Evolutionary conservation across 495 filamentous ascomycete species (phyloP), one percentile per base, ranked within the genome.

Genomic region (Penicillium samsonianum): DNA sequence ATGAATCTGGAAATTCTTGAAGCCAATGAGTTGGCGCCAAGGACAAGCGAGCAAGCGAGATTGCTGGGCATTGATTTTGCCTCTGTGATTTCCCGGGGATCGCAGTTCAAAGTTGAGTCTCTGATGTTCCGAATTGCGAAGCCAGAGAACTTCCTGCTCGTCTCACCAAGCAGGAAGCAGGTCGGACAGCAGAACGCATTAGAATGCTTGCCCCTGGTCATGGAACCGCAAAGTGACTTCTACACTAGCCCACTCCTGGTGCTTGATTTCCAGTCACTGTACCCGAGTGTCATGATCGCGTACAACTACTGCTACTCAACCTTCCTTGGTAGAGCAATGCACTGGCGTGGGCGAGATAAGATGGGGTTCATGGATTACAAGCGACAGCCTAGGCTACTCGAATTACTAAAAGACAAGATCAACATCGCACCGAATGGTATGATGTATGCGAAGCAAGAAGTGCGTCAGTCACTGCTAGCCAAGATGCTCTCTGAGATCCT

Each of bases 241-340:
- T 98, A 98, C 68, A 90, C 78, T 28, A 93, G 90, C 57, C 94
- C 94, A 0, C 67, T 98, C 12, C 65, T 98, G 11, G 94, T 98
- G 1, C 78, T 98, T 11, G 94, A 98, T 72, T 98, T 98, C 61
- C 95, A 98, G 68, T 94, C 90, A 26, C 78, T 98, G 23, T 98
- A 98, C 65, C 94, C 94, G 3, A 96, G 91, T 65, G 86, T 98
- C 46, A 98, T 98, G 92, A 97, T 98, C 63, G 94, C 94, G 0
- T 97, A 98, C 73, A 98, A 98, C 68, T 96, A 97, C 73, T 98
- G 94, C 76, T 98, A 98, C 70, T 98, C 94, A 0, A 98, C 94
- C 0, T 98, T 91, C 60, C 82, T 98, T 8, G 94, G 94, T 3
- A 84, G 94, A 46, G 84, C 93, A 30, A 81, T 85, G 22, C 82